Percentiles rank a stretch among this genome's conserved stretches.
Conservation (phyloP, 2,329 filamentous ascomycete species). For the Bipolaris gigantea region DNA sequence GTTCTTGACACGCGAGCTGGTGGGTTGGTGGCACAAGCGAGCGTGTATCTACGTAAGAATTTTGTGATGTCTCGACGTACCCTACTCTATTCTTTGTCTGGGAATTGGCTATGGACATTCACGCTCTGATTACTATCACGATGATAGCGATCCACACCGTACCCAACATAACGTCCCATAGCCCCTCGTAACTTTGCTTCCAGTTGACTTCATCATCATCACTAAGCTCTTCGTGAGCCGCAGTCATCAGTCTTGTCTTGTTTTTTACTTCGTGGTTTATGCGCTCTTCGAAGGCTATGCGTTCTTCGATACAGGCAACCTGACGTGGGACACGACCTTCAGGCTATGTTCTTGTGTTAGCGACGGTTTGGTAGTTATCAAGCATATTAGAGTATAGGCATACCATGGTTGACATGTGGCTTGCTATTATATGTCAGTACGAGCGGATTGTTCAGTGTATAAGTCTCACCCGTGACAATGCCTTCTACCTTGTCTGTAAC, state of each 20-base stretch:
- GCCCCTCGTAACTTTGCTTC: not conserved
- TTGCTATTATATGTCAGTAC: not conserved
- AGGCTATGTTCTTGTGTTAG: not conserved
- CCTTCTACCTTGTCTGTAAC: not conserved
- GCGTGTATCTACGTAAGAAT: not conserved
- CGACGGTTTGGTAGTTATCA: not conserved
- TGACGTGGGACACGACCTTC: not conserved
- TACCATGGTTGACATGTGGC: not conserved
- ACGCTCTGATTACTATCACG: too few species aligned
- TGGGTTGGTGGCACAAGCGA: slow-evolving; percentile 5
- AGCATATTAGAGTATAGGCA: not conserved
- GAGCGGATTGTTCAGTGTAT: not conserved
- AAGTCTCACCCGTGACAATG: not conserved
- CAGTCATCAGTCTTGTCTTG: not conserved
- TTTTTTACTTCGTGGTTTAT: not conserved
- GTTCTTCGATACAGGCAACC: not conserved
- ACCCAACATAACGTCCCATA: not conserved
- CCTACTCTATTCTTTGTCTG: too few species aligned
- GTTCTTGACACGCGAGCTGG: slow-evolving; percentile 3
- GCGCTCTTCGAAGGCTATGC: not conserved
- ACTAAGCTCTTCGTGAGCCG: not conserved
- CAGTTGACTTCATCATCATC: not conserved
- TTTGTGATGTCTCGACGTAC: not conserved
- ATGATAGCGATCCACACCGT: not conserved
- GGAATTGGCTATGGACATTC: too few species aligned